These are phyloP conservation scores for Eutrema japonicum DNA, from an alignment of 345 rosid genomes.

Conservation along the genomic window DNA sequence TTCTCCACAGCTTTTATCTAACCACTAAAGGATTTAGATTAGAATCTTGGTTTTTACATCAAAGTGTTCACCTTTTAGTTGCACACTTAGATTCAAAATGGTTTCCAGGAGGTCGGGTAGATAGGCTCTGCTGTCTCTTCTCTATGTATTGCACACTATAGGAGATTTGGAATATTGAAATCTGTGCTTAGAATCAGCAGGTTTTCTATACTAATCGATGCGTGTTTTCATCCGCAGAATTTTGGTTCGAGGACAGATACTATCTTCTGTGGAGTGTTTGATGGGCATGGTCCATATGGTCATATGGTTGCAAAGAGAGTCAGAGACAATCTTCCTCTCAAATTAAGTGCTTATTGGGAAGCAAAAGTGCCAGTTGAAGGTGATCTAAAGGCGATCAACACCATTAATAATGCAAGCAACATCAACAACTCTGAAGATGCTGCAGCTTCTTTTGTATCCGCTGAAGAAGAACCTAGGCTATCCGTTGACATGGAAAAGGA, in stretches of 20 bases:
- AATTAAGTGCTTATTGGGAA: constrained; percentile 81
- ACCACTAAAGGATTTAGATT: background rate
- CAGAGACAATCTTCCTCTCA: constrained; percentile 89
- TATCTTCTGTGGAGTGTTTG: constrained; percentile 94
- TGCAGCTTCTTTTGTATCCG: constrained; percentile 50
- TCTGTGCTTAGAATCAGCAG: background rate
- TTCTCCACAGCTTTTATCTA: background rate
- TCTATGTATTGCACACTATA: background rate
- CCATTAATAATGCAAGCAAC: constrained; percentile 57
- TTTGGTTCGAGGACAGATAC: constrained; percentile 85
- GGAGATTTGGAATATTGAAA: constrained; percentile 2
- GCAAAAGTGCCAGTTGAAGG: constrained; percentile 61
- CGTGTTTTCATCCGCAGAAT: constrained; percentile 52
- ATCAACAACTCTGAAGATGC: constrained; percentile 58
- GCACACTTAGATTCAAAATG: background rate
- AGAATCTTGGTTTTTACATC: background rate
- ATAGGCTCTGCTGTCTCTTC: background rate
- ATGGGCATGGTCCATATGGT: constrained; percentile 98
- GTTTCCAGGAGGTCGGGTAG: background rate
- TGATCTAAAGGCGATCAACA: constrained; percentile 50
- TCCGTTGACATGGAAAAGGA: constrained; percentile 54
- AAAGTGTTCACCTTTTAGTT: background rate
- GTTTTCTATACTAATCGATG: background rate
- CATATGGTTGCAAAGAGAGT: constrained; percentile 97
- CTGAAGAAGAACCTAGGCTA: constrained; percentile 68